A percentile compares a stretch with the other conserved stretches of the same genome.
Conservation (phyloP, 495 filamentous ascomycete genomes). For the Hypoxylon subgilvum region DNA sequence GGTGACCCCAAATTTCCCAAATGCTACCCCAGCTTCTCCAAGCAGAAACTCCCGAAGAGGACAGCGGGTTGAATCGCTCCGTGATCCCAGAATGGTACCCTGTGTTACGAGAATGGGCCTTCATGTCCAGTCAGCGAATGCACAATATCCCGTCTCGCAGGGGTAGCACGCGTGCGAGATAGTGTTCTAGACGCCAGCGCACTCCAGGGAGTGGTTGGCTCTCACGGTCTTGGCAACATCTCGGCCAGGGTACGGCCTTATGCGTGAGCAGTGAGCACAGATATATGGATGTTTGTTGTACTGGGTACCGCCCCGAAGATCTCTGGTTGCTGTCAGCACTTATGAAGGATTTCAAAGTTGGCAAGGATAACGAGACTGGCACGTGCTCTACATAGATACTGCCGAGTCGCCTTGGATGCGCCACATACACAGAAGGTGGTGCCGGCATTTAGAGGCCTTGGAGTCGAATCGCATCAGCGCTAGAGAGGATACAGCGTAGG, state of each 20-base stretch:
- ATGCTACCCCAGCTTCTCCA: slow-evolving; percentile 23
- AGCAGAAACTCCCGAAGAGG: slow-evolving; percentile 21
- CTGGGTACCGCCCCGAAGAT: too few species aligned
- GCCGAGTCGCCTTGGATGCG: background rate
- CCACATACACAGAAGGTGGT: background rate
- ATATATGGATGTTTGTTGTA: slow-evolving; percentile 14
- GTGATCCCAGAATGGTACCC: slow-evolving; percentile 9
- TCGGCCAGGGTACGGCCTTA: background rate
- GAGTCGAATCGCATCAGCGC: slow-evolving; percentile 1
- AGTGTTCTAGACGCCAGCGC: slow-evolving; percentile 25
- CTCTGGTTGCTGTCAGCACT: slow-evolving; percentile 5
- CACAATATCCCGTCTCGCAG: slow-evolving; percentile 1
- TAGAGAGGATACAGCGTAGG: background rate
- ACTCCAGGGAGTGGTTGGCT: slow-evolving; percentile 12
- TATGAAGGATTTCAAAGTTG: slow-evolving; percentile 17
- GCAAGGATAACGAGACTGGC: slow-evolving; percentile 1
- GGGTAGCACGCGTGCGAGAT: slow-evolving; percentile 22
- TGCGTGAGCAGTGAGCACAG: background rate
- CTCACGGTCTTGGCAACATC: slow-evolving; percentile 22
- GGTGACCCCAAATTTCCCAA: slow-evolving; percentile 8
- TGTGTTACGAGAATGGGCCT: slow-evolving; percentile 12
- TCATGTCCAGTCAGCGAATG: slow-evolving; percentile 9
- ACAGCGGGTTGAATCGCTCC: slow-evolving; percentile 22
- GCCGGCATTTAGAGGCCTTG: slow-evolving; percentile 4
- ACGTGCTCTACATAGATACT: slow-evolving; percentile 9